These are phyloP conservation scores for Spergularia azorica DNA, from an alignment of 179 eudicot species.

Conservation along the genomic window DNA sequence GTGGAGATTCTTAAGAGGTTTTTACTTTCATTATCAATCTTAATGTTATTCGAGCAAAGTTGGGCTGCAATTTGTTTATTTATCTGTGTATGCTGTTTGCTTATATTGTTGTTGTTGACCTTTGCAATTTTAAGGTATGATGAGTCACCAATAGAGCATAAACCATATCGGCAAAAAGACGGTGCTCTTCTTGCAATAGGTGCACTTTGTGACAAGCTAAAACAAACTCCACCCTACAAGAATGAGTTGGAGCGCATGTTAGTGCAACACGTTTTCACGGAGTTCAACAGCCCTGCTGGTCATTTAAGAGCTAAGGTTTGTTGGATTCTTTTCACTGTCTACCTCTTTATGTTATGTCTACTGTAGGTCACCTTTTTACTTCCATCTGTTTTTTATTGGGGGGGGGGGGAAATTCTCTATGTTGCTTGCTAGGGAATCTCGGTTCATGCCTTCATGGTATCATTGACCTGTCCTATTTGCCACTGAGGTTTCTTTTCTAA, in stretches of 20 bases:
- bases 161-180: slow-evolving; percentile 92
- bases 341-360: not conserved
- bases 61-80: not conserved
- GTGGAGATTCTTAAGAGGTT: slow-evolving; percentile 95
- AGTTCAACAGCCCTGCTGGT: slow-evolving; percentile 91
- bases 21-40: not conserved
- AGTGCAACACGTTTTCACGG: slow-evolving; percentile 94
- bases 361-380: not conserved
- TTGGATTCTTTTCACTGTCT: slow-evolving; percentile 12
- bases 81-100: not conserved
- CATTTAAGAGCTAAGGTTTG: slow-evolving; percentile 96
- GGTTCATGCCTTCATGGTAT: not conserved
- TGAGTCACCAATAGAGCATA: slow-evolving; percentile 63
- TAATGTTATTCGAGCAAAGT: not conserved
- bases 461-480: not conserved
- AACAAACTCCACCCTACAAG: slow-evolving; percentile 89
- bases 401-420: not conserved
- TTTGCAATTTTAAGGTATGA: slow-evolving; percentile 56
- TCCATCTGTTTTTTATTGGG: too few species aligned
- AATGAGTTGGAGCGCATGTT: slow-evolving; percentile 94
- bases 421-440: not conserved
- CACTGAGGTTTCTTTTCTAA: not conserved
- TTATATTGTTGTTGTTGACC: not conserved
- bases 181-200: slow-evolving; percentile 99
- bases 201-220: slow-evolving; percentile 90